Evolutionary conservation across 768 basidiomycete genomes (phyloP).

Genomic region (Termitomyces titanicus): DNA sequence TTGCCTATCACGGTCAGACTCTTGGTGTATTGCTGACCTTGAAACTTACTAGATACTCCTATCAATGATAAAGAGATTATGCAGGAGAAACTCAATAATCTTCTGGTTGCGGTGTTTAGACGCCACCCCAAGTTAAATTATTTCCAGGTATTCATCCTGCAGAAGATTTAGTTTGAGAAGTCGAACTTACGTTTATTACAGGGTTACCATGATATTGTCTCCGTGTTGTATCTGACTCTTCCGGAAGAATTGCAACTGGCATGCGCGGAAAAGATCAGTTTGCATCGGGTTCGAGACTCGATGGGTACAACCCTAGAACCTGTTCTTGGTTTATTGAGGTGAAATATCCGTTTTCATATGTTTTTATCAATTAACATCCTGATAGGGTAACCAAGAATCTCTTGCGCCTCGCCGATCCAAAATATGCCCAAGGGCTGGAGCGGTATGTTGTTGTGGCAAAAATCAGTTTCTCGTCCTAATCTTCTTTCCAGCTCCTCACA

Average conservation of each 20-base stretch:
- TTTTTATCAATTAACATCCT: background rate
- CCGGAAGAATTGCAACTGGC: constrained; percentile 53
- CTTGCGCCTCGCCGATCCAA: constrained; percentile 65
- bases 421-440: constrained; percentile 66
- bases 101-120: constrained; percentile 75
- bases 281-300: constrained; percentile 79
- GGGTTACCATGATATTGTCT: constrained; percentile 92
- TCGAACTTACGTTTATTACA: constrained; percentile 23
- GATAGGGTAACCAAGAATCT: constrained; percentile 72
- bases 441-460: constrained; percentile 35
- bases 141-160: constrained; percentile 59
- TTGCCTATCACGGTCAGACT: background rate
- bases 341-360: constrained; percentile 4
- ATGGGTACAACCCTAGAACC: constrained; percentile 87
- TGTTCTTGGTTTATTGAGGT: constrained; percentile 77
- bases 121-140: constrained; percentile 72
- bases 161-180: background rate
- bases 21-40: background rate
- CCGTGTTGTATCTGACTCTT: constrained; percentile 76
- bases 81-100: constrained; percentile 61
- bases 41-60: constrained; percentile 9
- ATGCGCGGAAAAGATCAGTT: constrained; percentile 68
- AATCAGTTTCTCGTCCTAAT: background rate
- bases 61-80: constrained; percentile 47
- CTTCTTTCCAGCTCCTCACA: constrained; percentile 55